A percentile compares a stretch with the other conserved stretches of the same genome.
phyloP scores from a whole-genome alignment of 1,139 yeast genomes.

The Geotrichum reessii region DNA sequence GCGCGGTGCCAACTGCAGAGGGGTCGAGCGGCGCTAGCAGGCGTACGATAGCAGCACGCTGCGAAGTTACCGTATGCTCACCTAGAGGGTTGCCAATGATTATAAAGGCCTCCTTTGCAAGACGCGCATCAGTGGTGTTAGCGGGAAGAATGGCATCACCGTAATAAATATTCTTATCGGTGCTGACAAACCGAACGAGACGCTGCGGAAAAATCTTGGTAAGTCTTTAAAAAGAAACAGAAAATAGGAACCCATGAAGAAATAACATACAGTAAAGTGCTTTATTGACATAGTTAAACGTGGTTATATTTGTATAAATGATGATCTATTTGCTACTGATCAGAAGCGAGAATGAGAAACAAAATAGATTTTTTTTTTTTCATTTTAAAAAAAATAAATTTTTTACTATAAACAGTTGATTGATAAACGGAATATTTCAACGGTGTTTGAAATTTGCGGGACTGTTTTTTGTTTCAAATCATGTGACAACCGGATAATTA shows the following conservation, averaged over 20 bases:
- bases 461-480: too few relatives aligned
- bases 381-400: not conserved
- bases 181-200: conserved; percentile 13
- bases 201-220: conserved; percentile 4
- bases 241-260: not conserved
- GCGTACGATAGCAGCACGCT: conserved; percentile 4
- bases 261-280: not conserved
- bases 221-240: not conserved
- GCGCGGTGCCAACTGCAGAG: conserved; percentile 32
- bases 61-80: conserved; percentile 10
- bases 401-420: too few relatives aligned
- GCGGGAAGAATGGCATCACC: conserved; percentile 43
- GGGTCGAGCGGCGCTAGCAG: conserved; percentile 25
- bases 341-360: not conserved
- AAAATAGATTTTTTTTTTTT: not conserved
- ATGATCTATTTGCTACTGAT: not conserved
- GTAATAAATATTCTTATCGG: conserved; percentile 39
- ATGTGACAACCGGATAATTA: too few relatives aligned
- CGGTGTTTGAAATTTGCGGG: too few relatives aligned
- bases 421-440: too few relatives aligned
- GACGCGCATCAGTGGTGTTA: conserved; percentile 32
- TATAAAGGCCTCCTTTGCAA: conserved; percentile 36
- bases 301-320: not conserved
- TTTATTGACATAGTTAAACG: not conserved
- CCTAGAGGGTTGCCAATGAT: conserved; percentile 25